phyloP scores from a whole-genome alignment of 1,284 basidiomycete species.

The Sparassis latifolia region DNA sequence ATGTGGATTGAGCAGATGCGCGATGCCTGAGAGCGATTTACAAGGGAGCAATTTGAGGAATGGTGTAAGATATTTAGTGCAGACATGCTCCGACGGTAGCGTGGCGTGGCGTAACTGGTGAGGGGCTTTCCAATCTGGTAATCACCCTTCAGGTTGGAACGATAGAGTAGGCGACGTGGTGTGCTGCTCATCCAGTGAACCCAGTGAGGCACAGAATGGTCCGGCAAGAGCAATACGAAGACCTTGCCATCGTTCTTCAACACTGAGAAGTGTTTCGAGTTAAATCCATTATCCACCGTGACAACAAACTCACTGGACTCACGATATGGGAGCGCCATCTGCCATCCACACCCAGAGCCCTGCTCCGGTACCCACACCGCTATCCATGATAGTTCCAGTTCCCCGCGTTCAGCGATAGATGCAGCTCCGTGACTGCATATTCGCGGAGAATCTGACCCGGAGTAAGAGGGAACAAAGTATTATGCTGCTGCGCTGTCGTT shows the following conservation, averaged over 20 bases:
- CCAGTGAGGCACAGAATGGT: slow-evolving; percentile 90
- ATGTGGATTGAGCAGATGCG: slow-evolving; percentile 81
- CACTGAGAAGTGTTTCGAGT: slow-evolving; percentile 28
- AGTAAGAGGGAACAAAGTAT: slow-evolving; percentile 78
- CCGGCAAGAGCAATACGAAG: slow-evolving; percentile 83
- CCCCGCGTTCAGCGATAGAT: slow-evolving; percentile 84
- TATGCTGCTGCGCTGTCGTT: slow-evolving; percentile 56
- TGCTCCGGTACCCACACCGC: slow-evolving; percentile 83
- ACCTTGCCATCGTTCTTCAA: slow-evolving; percentile 77
- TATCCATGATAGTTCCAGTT: slow-evolving; percentile 88
- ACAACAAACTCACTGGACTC: slow-evolving; percentile 18
- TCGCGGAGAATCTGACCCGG: slow-evolving; percentile 83
- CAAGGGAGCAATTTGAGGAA: slow-evolving; percentile 94
- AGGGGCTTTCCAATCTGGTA: slow-evolving; percentile 44
- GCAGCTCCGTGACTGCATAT: slow-evolving; percentile 81
- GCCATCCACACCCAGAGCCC: slow-evolving; percentile 89
- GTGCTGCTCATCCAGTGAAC: slow-evolving; percentile 64
- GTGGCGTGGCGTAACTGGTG: slow-evolving; percentile 70
- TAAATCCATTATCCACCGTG: too few relatives aligned
- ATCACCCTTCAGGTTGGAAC: slow-evolving; percentile 51
- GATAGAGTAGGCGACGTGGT: slow-evolving; percentile 59
- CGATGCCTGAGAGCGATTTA: slow-evolving; percentile 87
- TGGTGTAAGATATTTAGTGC: slow-evolving; percentile 95
- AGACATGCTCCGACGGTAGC: slow-evolving; percentile 82
- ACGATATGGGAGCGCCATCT: slow-evolving; percentile 47